Conservation (phyloP, 2,329 filamentous ascomycete genomes). For the Phoma herbarum region DNA sequence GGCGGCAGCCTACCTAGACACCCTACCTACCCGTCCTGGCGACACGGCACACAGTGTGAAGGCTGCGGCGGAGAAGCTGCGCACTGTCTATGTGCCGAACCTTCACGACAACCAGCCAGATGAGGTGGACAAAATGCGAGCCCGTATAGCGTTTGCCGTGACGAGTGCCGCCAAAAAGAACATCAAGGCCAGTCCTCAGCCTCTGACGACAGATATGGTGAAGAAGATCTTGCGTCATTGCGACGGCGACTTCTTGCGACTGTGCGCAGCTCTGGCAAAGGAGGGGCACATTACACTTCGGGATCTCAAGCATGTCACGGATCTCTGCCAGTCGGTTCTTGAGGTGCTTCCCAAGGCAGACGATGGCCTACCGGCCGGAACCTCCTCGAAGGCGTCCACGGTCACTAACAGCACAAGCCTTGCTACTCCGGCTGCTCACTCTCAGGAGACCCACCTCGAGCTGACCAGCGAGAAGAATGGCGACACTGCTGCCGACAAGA, state of each 20-base stretch:
- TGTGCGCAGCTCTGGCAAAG: conserved; percentile 34
- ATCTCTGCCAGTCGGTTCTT: conserved; percentile 34
- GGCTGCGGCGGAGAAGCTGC: conserved; percentile 31
- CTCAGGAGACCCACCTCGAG: not conserved
- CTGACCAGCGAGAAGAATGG: not conserved
- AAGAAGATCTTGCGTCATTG: conserved; percentile 25
- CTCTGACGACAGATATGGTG: conserved; percentile 23
- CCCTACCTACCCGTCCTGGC: conserved; percentile 18
- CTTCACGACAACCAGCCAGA: conserved; percentile 2
- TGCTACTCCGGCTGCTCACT: not conserved
- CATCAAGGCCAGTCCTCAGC: conserved; percentile 19
- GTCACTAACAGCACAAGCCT: no score
- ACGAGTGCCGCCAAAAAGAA: conserved; percentile 32
- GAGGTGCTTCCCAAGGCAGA: conserved; percentile 29
- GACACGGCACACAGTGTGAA: conserved; percentile 24
- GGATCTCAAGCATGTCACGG: conserved; percentile 33
- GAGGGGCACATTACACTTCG: conserved; percentile 30
- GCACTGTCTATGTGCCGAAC: conserved; percentile 17
- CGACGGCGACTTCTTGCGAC: conserved; percentile 35
- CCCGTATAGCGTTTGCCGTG: conserved; percentile 33
- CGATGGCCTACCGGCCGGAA: not conserved
- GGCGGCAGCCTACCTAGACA: conserved; percentile 28
- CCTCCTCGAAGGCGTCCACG: not conserved
- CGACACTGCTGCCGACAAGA: not conserved
- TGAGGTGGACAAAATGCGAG: conserved; percentile 27